Evolutionary conservation across 176 grass and related monocot genomes (phyloP).

Genomic region (Phoenix dactylifera): DNA sequence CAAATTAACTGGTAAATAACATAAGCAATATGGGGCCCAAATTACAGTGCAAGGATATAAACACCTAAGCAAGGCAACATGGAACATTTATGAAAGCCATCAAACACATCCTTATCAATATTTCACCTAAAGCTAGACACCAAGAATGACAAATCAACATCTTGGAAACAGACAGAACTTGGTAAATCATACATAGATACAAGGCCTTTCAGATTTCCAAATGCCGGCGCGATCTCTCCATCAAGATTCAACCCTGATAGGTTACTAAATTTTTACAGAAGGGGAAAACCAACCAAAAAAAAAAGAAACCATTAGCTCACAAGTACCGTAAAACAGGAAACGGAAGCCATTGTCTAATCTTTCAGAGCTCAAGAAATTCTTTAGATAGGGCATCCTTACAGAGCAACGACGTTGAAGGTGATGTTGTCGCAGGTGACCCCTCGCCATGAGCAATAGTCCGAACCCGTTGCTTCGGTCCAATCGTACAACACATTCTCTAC

Average conservation of each 20-base stretch:
- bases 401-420: slow-evolving; percentile 73
- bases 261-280: slow-evolving; percentile 47
- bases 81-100: too few relatives aligned
- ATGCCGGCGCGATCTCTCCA: slow-evolving; percentile 82
- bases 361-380: background rate
- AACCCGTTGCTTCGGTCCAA: slow-evolving; percentile 47
- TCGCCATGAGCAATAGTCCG: slow-evolving; percentile 77
- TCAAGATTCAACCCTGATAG: slow-evolving; percentile 78
- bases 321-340: background rate
- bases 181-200: slow-evolving; percentile 51
- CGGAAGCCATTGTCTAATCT: background rate
- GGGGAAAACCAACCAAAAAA: slow-evolving; percentile 3
- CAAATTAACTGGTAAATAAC: background rate
- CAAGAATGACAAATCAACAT: too few relatives aligned
- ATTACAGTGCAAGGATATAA: background rate
- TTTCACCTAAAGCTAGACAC: too few relatives aligned
- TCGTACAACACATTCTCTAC: slow-evolving; percentile 88
- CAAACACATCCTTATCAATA: too few relatives aligned
- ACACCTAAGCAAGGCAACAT: too few relatives aligned
- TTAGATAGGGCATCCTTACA: slow-evolving; percentile 37
- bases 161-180: too few relatives aligned
- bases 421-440: slow-evolving; percentile 88
- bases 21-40: background rate
- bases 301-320: background rate
- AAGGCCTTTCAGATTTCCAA: slow-evolving; percentile 69